A percentile compares a stretch with the other conserved stretches of the same genome.
Evolutionary conservation across 129 eudicot genomes (phyloP).

Genomic region (Oenanthe sinensis): DNA sequence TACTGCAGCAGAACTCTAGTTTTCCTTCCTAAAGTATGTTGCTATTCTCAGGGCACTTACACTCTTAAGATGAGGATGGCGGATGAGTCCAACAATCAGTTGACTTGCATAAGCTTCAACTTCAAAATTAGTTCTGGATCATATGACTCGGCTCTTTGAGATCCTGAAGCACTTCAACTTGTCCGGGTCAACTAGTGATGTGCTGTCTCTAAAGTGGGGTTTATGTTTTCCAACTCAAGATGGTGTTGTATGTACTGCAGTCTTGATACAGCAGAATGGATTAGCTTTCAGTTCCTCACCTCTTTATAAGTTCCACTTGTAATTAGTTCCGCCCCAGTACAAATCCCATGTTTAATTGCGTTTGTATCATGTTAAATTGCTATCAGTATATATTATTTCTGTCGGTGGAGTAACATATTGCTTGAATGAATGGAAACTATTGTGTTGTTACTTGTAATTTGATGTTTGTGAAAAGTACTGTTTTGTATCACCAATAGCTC

Average conservation of each 20-base stretch:
- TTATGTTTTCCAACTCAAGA: neutral
- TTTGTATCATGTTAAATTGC: neutral
- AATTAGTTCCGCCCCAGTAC: neutral
- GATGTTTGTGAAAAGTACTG: neutral
- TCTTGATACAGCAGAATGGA: neutral
- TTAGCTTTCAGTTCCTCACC: neutral
- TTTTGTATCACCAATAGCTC: neutral
- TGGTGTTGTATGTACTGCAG: neutral
- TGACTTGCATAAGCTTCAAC: conserved; percentile 29
- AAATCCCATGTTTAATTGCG: neutral
- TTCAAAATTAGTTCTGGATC: conserved; percentile 23
- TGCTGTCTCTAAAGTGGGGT: neutral
- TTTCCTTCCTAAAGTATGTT: neutral
- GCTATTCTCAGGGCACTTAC: conserved; percentile 28
- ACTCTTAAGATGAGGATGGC: conserved; percentile 29
- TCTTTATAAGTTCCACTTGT: neutral
- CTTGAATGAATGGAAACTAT: neutral
- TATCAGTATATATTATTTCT: neutral
- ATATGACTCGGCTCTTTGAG: conserved; percentile 16
- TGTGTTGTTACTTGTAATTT: neutral
- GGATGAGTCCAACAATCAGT: conserved; percentile 13
- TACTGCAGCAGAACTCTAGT: neutral
- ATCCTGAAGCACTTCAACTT: neutral
- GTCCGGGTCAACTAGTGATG: neutral
- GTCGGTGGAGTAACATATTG: neutral